phyloP scores from a whole-genome alignment of 805 yeast genomes.

The Danielia oregonensis region DNA sequence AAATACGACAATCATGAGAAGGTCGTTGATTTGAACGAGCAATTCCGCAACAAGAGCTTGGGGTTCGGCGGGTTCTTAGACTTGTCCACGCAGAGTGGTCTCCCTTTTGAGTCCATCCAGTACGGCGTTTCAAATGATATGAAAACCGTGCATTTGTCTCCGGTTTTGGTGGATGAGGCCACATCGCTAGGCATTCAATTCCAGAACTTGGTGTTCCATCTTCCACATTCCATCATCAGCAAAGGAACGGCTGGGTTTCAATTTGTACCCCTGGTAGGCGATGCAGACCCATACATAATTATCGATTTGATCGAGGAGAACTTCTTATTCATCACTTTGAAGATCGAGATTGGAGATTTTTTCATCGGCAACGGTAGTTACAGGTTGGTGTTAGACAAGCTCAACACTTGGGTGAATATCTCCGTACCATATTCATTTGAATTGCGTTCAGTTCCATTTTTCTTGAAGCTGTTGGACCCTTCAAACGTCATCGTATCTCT shows the following conservation, averaged over 20 bases:
- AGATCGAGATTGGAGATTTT: slow-evolving; percentile 44
- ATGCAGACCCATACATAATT: slow-evolving; percentile 33
- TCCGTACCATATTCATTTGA: slow-evolving; percentile 62
- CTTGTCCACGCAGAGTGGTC: slow-evolving; percentile 11
- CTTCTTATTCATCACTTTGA: slow-evolving; percentile 50
- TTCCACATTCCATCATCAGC: slow-evolving; percentile 19
- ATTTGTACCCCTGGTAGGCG: slow-evolving; percentile 11
- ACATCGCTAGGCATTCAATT: slow-evolving; percentile 30
- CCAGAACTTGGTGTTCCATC: slow-evolving; percentile 29
- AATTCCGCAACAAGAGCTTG: slow-evolving; percentile 8
- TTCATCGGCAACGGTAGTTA: slow-evolving; percentile 13
- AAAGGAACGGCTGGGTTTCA: slow-evolving; percentile 10
- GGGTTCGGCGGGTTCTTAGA: slow-evolving; percentile 13
- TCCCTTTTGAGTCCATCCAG: slow-evolving; percentile 11
- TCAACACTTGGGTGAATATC: slow-evolving; percentile 61
- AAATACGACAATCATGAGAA: slow-evolving; percentile 5
- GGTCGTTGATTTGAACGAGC: slow-evolving; percentile 6
- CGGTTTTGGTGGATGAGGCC: slow-evolving; percentile 29
- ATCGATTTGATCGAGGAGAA: slow-evolving; percentile 52
- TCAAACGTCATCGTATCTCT: slow-evolving; percentile 53
- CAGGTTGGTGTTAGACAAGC: slow-evolving; percentile 24
- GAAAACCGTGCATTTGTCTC: slow-evolving; percentile 33
- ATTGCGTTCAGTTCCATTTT: slow-evolving; percentile 45
- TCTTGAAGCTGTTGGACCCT: slow-evolving; percentile 44
- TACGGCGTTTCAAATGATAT: slow-evolving; percentile 29